phyloP scores from a whole-genome alignment of 2,329 filamentous ascomycete genomes.

The Trichoderma sp. region DNA sequence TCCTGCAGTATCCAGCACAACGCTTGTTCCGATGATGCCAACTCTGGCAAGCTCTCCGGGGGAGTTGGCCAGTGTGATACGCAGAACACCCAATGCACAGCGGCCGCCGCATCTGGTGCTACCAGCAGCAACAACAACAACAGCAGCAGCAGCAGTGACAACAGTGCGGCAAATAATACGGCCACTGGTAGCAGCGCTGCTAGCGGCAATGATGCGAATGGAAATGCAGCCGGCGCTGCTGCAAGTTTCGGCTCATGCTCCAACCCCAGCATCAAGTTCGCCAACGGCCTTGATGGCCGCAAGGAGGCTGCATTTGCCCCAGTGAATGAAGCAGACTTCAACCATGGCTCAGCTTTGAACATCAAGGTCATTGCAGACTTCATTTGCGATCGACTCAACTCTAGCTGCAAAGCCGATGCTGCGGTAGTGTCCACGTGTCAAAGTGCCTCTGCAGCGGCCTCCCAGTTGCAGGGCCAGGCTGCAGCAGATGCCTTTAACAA shows the following conservation, averaged over 20 bases:
- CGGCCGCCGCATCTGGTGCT: background rate
- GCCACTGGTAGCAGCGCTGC: background rate
- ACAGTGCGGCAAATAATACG: background rate
- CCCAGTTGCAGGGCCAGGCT: background rate
- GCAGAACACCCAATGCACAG: background rate
- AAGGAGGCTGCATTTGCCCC: background rate
- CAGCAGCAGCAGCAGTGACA: background rate
- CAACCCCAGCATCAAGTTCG: constrained; percentile 3
- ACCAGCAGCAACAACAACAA: background rate
- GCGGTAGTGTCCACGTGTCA: background rate
- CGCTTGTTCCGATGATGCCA: constrained; percentile 59
- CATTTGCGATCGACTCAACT: background rate
- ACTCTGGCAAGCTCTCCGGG: constrained; percentile 48
- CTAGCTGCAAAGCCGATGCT: background rate
- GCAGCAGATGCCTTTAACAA: constrained; percentile 4
- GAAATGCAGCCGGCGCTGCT: background rate
- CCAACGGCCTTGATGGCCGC: constrained; percentile 6
- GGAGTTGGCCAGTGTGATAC: constrained; percentile 36
- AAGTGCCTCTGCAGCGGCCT: constrained; percentile 2
- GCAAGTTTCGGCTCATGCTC: constrained; percentile 2
- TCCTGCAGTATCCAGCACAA: constrained; percentile 67
- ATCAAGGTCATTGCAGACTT: background rate
- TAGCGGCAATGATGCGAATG: background rate
- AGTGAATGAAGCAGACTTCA: background rate
- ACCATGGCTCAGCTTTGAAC: background rate